Percentiles rank a stretch among this genome's conserved stretches.
These are phyloP conservation scores for Micromonas pusilla DNA, from an alignment of 139 green algal genomes.

Conservation along the genomic window DNA sequence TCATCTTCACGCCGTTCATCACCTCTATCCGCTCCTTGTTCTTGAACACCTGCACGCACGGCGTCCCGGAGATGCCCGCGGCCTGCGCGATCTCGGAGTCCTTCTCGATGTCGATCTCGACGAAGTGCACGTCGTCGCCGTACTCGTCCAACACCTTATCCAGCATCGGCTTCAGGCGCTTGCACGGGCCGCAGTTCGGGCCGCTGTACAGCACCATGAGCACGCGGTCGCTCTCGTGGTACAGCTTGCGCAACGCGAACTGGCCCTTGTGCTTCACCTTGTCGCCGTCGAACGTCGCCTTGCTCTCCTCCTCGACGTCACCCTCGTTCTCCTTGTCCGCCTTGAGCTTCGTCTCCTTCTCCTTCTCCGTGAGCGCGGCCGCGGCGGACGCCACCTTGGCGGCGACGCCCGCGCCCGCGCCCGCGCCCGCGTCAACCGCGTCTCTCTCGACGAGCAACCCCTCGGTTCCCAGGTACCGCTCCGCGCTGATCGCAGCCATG, in stretches of 20 bases:
- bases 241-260: conserved; percentile 91
- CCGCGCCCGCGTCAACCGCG: no score
- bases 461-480: conserved; percentile 81
- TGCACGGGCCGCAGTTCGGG: conserved; percentile 67
- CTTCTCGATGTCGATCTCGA: conserved; percentile 90
- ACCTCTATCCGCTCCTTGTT: conserved; percentile 67
- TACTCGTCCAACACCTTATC: conserved; percentile 48
- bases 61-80: conserved; percentile 81
- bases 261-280: conserved; percentile 75
- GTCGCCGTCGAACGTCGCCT: conserved; percentile 53
- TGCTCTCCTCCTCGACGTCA: conserved; percentile 29
- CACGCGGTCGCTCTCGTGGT: conserved; percentile 79
- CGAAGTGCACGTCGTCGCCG: conserved; percentile 56
- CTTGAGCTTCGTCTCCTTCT: background rate
- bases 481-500: conserved; percentile 83
- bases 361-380: background rate
- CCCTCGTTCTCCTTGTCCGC: background rate
- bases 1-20: conserved; percentile 78
- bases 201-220: conserved; percentile 88
- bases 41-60: conserved; percentile 89
- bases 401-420: background rate
- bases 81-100: conserved; percentile 84
- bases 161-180: conserved; percentile 93
- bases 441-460: conserved; percentile 38
- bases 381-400: background rate